These are phyloP conservation scores for Leucaena leucocephala DNA, from an alignment of 306 rosid species.

Conservation along the genomic window DNA sequence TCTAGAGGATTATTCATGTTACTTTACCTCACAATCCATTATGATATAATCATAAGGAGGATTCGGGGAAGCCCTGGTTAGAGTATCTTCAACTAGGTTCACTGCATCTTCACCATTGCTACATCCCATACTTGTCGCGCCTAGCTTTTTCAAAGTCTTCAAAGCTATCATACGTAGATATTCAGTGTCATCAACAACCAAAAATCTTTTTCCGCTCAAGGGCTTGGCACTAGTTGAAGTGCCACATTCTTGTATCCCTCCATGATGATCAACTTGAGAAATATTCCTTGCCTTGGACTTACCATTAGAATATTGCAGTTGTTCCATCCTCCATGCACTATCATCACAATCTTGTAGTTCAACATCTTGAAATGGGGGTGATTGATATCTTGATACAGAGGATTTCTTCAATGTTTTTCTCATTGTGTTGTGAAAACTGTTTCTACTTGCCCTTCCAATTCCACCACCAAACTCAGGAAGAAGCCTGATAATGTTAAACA, in stretches of 20 bases:
- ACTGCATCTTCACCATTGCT: constrained; percentile 65
- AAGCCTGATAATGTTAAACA: constrained; percentile 52
- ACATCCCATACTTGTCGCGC: constrained; percentile 54
- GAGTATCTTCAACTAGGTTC: constrained; percentile 44
- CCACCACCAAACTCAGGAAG: constrained; percentile 74
- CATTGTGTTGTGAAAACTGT: background rate
- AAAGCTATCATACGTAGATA: constrained; percentile 39
- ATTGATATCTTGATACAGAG: constrained; percentile 14
- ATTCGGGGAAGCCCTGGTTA: constrained; percentile 3
- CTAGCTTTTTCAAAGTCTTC: constrained; percentile 39
- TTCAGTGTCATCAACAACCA: constrained; percentile 61
- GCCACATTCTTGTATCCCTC: constrained; percentile 43
- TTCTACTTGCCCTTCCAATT: constrained; percentile 5
- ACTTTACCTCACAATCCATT: constrained; percentile 81
- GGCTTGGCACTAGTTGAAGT: constrained; percentile 28
- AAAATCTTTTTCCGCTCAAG: constrained; percentile 59
- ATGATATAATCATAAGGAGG: constrained; percentile 59
- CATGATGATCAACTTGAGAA: background rate
- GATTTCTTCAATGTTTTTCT: constrained; percentile 3
- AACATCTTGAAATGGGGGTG: constrained; percentile 13
- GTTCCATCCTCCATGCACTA: constrained; percentile 19
- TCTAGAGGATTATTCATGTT: background rate
- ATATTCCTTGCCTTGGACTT: constrained; percentile 22
- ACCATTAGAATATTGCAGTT: background rate
- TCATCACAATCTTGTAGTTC: background rate